Conservation (phyloP, 192 early-diverging fungal genomes). For the Coemansia sp. region DNA sequence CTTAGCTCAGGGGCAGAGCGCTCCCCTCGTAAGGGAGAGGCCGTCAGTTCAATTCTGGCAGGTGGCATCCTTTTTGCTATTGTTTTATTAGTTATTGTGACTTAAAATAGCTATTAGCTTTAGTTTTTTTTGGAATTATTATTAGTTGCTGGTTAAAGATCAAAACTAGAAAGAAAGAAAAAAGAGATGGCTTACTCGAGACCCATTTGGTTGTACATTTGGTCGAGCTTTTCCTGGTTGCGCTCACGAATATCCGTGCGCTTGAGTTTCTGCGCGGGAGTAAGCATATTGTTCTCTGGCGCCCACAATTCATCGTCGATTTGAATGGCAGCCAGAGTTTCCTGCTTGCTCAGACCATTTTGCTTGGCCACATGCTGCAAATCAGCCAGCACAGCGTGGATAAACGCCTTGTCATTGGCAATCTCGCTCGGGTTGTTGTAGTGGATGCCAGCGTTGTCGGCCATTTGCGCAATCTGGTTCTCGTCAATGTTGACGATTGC, state of each 20-base stretch:
- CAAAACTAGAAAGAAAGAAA: not conserved
- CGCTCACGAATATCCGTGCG: slow-evolving; percentile 69
- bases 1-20: slow-evolving; percentile 15
- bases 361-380: slow-evolving; percentile 58
- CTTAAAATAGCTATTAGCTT: no score
- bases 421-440: slow-evolving; percentile 26
- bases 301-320: slow-evolving; percentile 85
- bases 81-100: no score
- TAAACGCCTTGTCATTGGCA: not conserved
- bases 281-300: slow-evolving; percentile 81
- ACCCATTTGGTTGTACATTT: slow-evolving; percentile 56
- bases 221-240: slow-evolving; percentile 49
- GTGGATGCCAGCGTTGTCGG: not conserved
- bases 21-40: slow-evolving; percentile 14
- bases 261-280: slow-evolving; percentile 89
- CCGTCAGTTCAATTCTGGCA: slow-evolving; percentile 12
- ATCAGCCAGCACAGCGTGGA: slow-evolving; percentile 12
- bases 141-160: no score
- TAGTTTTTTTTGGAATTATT: no score
- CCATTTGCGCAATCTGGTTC: not conserved
- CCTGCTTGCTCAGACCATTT: slow-evolving; percentile 67
- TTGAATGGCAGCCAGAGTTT: slow-evolving; percentile 66
- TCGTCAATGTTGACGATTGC: slow-evolving; percentile 69
- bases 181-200: not conserved
- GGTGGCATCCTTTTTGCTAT: not conserved